Base-by-base conservation (phyloP, 768 basidiomycete genomes). In the Psilocybe sp. region DNA sequence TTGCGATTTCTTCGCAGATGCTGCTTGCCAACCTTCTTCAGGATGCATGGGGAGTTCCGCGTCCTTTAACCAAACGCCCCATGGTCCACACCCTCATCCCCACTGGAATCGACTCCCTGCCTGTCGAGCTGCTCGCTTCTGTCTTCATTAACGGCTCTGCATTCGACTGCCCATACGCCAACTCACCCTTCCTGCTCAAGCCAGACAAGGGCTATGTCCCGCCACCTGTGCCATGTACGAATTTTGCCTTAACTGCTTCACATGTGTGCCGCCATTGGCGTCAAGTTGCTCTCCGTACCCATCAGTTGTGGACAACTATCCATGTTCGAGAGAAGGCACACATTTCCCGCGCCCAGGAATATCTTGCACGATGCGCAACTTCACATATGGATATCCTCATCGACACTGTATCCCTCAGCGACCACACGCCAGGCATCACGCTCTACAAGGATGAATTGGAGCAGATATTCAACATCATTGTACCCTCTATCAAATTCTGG, bases 221-320 rank as follows among this genome's bases (percentile, higher is more conserved):
- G 15, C 57, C 23, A 28, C 23, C 23, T 28, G 23, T 66, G n/a
- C 70, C 70, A 4, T 69, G 71, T 0, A 72, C 73, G 14, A 70
- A 72, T 46, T 81, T 81, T 58, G 80, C 82, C 60, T 66, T 83
- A 48, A 49, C 74, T 35, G 77, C 78, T 19, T 84, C 81, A 12
- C 82, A 83, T 60, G 77, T 85, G 34, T 84, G 77, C 57, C 69
- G 58, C 5, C 70, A 74, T 45, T 86, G 84, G 82, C 73, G 84
- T 19, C 61, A 71, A 10, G 69, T 85, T 44, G 79, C 82, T 1
- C 61, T 84, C 32, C 65, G 65, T 35, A 80, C 75, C 1, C 70
- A 78, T 3, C 64, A 64, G 28, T 70, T 85, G 23, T 82, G 84
- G 84, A 76, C 74, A 7, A 74, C 72, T 10, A 65, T 87, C 23